Evolutionary conservation across 2,329 filamentous ascomycete species (phyloP), one percentile per base, ranked within the genome.

Genomic region (Microcera coccophila): DNA sequence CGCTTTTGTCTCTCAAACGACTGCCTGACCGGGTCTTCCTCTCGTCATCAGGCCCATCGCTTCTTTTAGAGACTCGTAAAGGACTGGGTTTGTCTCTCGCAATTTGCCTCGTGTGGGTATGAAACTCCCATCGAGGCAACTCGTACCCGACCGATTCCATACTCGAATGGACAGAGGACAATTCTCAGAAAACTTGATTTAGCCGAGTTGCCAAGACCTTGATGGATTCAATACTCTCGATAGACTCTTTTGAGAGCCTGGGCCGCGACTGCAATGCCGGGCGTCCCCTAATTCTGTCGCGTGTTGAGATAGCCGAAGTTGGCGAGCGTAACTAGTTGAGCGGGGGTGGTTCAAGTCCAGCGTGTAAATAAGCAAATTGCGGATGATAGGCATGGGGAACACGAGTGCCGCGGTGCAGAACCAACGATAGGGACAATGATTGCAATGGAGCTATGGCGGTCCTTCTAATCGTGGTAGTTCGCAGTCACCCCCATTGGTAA

Each of bases 51-150:
- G 20, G 24, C 5, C 37, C 44, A 18, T 11, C 41, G 8, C 36
- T 34, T 24, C 63, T 62, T 55, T 77, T 80, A 54, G 71, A 58
- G 54, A 80, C 74, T 31, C 72, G 70, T 24, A 79, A 58, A 10
- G 78, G 77, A 22, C 65, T 65, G 15, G 74, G 70, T 42, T 58
- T 55, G 52, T 61, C 62, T 17, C 37, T 37, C 11, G 22, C 18
- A 54, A 31, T 57, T 42, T 45, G 44, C 8, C 47, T 41, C 16
- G 38, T 38, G 46, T 58, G 42, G 48, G 62, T 45, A 55, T 56
- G 49, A 60, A 67, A 48, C 54, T 63, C 64, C 57, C 62, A 43
- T 38, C 52, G 41, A 60, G 53, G 14, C 50, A 61, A 40, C 38
- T 56, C 33, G 46, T 49, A 37, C 52, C 53, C 39, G 38, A 49